Evolutionary conservation across 1,284 basidiomycete species (phyloP), one percentile per base, ranked within the genome.

Genomic region (Heterobasidion irregulare): DNA sequence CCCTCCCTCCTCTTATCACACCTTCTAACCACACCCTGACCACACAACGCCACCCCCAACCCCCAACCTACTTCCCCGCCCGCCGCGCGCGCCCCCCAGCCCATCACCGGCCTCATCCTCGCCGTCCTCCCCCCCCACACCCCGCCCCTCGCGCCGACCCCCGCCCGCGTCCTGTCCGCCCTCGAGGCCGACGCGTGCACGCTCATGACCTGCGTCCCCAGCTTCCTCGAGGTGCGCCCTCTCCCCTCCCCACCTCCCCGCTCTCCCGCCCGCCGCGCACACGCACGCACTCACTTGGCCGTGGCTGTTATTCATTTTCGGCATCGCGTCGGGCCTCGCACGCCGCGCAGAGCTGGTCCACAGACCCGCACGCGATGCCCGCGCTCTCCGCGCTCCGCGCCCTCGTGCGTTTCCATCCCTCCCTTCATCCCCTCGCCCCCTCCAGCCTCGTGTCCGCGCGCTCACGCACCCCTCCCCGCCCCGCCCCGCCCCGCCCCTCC

Each of bases 121-220:
- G 47, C 47, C 12, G 18, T 48, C 16, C 26, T 48, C 26, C 18
- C 19, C 1, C 47, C 47, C 32, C 15, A 19, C n/a, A 7, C 47
- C n/a, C 26, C 47, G n/a, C 19, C 47, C 33, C 7, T 16, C 16
- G 19, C 33, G 7, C 26, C 47, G 6, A 48, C 18, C 16, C 47
- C 47, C 13, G 13, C n/a, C 13, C n/a, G 15, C 26, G 58, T 64
- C 32, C 53, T 64, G 6, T 56, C 64, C 45, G 60, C 59, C 12
- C 50, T 56, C 43, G 48, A 53, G 0, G 26, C 7, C 10, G 33
- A 19, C 7, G 15, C 13, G 10, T 48, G 47, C 33, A 33, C 18
- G 7, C n/a, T 48, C 16, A 33, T 19, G 47, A 19, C 18, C 13
- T 48, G 47, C 26, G 47, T 48, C 13, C 47, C 47, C 7, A 48